A percentile compares a stretch with the other conserved stretches of the same genome.
phyloP scores from a whole-genome alignment of 2,329 filamentous ascomycete species.

The Dothistroma septosporum region DNA sequence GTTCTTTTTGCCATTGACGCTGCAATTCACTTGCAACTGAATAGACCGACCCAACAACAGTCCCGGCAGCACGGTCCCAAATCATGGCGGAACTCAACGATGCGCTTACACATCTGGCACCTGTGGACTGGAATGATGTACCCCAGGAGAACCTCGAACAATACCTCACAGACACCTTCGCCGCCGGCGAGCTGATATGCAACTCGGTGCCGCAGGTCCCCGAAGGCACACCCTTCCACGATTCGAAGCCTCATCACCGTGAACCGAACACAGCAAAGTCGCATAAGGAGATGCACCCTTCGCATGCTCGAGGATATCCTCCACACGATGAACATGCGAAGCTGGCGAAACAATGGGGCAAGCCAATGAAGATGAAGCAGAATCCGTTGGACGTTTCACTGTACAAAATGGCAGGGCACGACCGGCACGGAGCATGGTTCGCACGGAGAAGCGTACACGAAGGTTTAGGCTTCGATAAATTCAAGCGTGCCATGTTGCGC shows the following conservation, averaged over 20 bases:
- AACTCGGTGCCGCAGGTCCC: conserved; percentile 68
- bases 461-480: conserved; percentile 70
- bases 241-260: conserved; percentile 54
- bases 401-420: conserved; percentile 73
- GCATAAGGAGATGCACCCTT: conserved; percentile 51
- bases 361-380: conserved; percentile 72
- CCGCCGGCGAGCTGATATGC: conserved; percentile 64
- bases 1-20: neutral
- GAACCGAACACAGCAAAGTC: conserved; percentile 51
- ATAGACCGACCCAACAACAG: neutral
- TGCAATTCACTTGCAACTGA: neutral
- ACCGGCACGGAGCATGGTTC: conserved; percentile 87
- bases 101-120: conserved; percentile 43
- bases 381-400: conserved; percentile 73
- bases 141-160: conserved; percentile 39
- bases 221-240: conserved; percentile 41
- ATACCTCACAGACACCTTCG: conserved; percentile 41
- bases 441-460: conserved; percentile 78
- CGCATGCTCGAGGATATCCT: conserved; percentile 48
- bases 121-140: conserved; percentile 44
- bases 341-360: conserved; percentile 79
- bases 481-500: conserved; percentile 68
- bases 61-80: neutral
- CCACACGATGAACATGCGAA: conserved; percentile 52
- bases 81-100: conserved; percentile 44